A percentile compares a stretch with the other conserved stretches of the same genome.
Conservation (phyloP, 116 monocot species). For the Thalassia testudinum region DNA sequence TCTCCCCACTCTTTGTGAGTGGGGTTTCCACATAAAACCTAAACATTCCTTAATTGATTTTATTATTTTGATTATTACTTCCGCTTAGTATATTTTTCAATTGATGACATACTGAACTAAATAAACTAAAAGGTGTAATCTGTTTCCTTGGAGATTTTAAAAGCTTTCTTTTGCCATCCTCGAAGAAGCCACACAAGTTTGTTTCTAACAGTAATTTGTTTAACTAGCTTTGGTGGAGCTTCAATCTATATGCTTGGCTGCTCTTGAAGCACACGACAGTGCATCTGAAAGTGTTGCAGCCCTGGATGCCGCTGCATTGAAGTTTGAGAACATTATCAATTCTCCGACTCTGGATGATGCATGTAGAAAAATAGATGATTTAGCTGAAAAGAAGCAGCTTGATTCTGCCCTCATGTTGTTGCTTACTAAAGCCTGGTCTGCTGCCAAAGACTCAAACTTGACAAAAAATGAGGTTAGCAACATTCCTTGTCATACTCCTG, state of each 20-base stretch:
- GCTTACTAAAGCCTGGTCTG: slow-evolving; percentile 91
- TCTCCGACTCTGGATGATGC: slow-evolving; percentile 68
- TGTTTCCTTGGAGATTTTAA: too few relatives aligned
- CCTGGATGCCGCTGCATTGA: slow-evolving; percentile 72
- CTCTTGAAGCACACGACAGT: slow-evolving; percentile 77
- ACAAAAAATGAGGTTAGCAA: slow-evolving; percentile 74
- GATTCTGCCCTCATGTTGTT: slow-evolving; percentile 84
- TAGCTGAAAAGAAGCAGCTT: slow-evolving; percentile 85
- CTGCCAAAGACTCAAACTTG: slow-evolving; percentile 80
- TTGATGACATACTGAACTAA: too few relatives aligned
- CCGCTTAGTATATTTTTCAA: too few relatives aligned
- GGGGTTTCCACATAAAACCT: too few relatives aligned
- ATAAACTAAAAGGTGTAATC: too few relatives aligned
- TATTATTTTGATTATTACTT: too few relatives aligned
- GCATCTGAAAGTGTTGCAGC: slow-evolving; percentile 74
- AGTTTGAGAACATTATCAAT: slow-evolving; percentile 77
- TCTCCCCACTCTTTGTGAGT: too few relatives aligned
- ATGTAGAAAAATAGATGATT: slow-evolving; percentile 78
- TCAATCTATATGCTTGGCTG: slow-evolving; percentile 65
- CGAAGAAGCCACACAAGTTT: too few relatives aligned
- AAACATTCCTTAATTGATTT: too few relatives aligned
- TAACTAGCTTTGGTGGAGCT: slow-evolving; percentile 47
- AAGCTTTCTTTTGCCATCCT: too few relatives aligned
- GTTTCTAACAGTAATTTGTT: slow-evolving; percentile 2
- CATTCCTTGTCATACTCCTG: background rate